Conservation (phyloP, 2,329 filamentous ascomycete genomes). For the Fusarium kyushuense region DNA sequence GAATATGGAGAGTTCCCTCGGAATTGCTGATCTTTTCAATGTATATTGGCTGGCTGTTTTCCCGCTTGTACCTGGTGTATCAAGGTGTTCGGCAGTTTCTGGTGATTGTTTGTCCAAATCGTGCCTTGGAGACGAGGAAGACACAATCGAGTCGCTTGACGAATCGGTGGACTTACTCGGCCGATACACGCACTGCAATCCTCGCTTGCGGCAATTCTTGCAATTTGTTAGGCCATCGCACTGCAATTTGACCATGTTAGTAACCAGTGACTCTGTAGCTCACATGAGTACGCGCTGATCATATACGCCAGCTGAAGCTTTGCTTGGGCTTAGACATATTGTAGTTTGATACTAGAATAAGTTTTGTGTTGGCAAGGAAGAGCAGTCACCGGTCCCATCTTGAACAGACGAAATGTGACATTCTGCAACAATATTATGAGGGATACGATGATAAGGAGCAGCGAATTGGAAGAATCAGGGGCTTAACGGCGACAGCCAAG, state of each 20-base stretch:
- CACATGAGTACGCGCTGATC: neutral
- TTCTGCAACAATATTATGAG: neutral
- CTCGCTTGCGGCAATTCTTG: conserved; percentile 65
- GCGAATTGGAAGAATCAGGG: neutral
- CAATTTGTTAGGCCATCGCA: conserved; percentile 71
- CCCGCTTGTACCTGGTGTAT: neutral
- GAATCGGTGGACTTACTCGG: conserved; percentile 1
- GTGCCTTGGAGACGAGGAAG: conserved; percentile 3
- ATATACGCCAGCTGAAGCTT: neutral
- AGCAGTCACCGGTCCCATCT: neutral
- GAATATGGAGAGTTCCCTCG: neutral
- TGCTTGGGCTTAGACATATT: too few species aligned
- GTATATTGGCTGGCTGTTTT: neutral
- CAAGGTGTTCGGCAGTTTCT: neutral
- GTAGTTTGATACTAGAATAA: neutral
- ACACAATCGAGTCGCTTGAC: neutral
- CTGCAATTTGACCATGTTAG: conserved; percentile 51
- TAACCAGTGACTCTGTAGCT: neutral
- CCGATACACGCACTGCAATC: conserved; percentile 17
- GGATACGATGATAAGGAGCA: neutral
- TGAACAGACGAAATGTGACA: neutral
- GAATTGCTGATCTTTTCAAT: neutral
- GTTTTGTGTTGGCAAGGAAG: neutral
- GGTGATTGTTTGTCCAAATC: neutral
- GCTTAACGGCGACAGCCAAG: neutral